Base-by-base conservation (phyloP, 1,284 basidiomycete genomes). In the Rhodofomes roseus region DNA sequence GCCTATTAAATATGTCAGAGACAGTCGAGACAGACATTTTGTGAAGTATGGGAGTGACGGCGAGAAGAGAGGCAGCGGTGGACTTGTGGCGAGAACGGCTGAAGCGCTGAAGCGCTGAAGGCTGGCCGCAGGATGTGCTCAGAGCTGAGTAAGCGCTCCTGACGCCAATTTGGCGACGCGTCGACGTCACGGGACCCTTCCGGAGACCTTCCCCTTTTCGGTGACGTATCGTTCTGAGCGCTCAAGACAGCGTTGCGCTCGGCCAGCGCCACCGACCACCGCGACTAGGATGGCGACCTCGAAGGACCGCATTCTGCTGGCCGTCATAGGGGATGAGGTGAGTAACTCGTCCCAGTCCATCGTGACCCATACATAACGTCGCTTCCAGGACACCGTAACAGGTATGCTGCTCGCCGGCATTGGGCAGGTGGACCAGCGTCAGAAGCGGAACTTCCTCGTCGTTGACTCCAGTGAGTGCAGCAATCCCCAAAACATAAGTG, bases 281-380 rank as follows among this genome's bases (percentile, higher is more conserved):
- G 25, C 25, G 50, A 44, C 39, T 48, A 31, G 58, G 31, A 73
- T 72, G 69, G 77, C 81, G 64, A 75, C 79, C 60, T 75, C 79
- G 61, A 93, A 93, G 76, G 93, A 95, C 74, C 84, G 95, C 57
- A 91, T 83, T 62, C 78, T 97, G 44, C 83, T 98, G 54, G 95
- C 95, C 31, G 93, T 95, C 68, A 97, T 98, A 63, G 96, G 95
- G 43, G 95, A 98, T 74, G 95, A 98, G 80, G 95, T 95, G 67
- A 22, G 31, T 25, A 44, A 20, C 43, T 23, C 20, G 14, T 4
- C 25, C 20, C 22, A 5, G 7, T 31, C 25, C 23, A 5, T 34
- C 18, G 16, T 16, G 7, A 14, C 6, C 9, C 12, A 7, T 6
- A 22, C 25, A 9, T 43, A 22, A 4, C 5, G 25, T 48, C 7